A percentile compares a stretch with the other conserved stretches of the same genome.
phyloP scores from a whole-genome alignment of 1,284 basidiomycete species.

The Rhodotorula sp. region DNA sequence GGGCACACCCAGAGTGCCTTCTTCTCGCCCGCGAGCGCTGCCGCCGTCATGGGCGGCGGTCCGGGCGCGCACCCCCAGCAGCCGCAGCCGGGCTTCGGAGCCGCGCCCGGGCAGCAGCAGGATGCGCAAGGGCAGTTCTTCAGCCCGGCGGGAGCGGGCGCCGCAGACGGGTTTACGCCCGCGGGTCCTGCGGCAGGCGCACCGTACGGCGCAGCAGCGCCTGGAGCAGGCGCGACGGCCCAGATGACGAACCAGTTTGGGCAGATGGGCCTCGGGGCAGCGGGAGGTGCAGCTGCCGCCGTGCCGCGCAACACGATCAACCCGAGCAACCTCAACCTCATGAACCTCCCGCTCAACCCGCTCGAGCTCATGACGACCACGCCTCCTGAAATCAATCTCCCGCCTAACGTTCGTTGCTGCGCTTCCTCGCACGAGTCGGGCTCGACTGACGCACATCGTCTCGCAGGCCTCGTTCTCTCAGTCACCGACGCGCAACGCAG shows the following conservation, averaged over 20 bases:
- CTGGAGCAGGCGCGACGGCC: constrained; percentile 53
- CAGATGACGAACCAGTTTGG: constrained; percentile 80
- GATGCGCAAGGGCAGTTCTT: constrained; percentile 16
- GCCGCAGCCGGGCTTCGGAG: background rate
- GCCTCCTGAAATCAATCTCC: constrained; percentile 86
- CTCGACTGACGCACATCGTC: background rate
- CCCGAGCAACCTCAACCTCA: constrained; percentile 61
- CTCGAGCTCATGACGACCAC: constrained; percentile 69
- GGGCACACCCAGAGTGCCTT: constrained; percentile 33
- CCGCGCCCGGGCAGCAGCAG: background rate
- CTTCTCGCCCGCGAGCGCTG: constrained; percentile 29
- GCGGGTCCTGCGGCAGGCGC: background rate
- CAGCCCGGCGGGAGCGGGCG: background rate
- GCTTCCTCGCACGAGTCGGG: background rate
- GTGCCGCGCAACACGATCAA: constrained; percentile 9
- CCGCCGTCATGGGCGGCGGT: background rate
- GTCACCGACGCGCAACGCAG: constrained; percentile 77
- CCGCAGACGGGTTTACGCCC: background rate
- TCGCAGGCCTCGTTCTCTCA: constrained; percentile 68
- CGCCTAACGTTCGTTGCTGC: constrained; percentile 61
- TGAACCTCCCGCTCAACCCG: constrained; percentile 87
- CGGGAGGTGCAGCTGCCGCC: background rate
- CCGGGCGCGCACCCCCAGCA: background rate
- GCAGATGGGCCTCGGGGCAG: constrained; percentile 68
- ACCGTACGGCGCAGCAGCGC: background rate